These are phyloP conservation scores for Austroboletus eburneus DNA, from an alignment of 768 basidiomycete genomes.

Conservation along the genomic window DNA sequence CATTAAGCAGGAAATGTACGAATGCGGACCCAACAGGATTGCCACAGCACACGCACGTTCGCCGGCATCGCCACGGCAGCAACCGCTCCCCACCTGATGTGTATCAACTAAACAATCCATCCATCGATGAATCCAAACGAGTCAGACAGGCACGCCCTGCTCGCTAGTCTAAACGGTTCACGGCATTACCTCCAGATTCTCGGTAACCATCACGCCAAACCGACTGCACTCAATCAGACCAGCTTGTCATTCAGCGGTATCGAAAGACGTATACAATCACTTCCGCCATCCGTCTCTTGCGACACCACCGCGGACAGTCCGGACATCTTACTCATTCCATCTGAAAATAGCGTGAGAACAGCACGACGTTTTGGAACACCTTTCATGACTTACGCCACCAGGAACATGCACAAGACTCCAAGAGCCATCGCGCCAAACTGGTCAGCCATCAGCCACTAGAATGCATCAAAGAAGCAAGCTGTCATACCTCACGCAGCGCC, in stretches of 20 bases:
- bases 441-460: constrained; percentile 21
- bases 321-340: constrained; percentile 67
- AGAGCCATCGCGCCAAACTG: constrained; percentile 91
- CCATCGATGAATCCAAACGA: constrained; percentile 14
- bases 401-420: constrained; percentile 88
- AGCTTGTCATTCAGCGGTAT: neutral
- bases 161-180: constrained; percentile 27
- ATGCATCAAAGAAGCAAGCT: constrained; percentile 9
- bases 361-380: constrained; percentile 4
- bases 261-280: constrained; percentile 8
- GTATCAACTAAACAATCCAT: constrained; percentile 29
- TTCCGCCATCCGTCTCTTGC: neutral
- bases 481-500: constrained; percentile 78
- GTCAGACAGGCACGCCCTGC: constrained; percentile 11
- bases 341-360: constrained; percentile 37
- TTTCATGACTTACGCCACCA: constrained; percentile 72
- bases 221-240: neutral
- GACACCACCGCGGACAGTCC: constrained; percentile 1
- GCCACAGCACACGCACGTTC: constrained; percentile 35
- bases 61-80: constrained; percentile 28
- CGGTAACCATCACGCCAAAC: constrained; percentile 6
- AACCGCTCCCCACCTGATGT: constrained; percentile 9
- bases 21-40: constrained; percentile 24
- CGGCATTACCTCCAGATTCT: constrained; percentile 18
- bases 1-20: constrained; percentile 19